Evolutionary conservation across 352 stramenopile species (phyloP).

Genomic region (Globisporangium spiculum): DNA sequence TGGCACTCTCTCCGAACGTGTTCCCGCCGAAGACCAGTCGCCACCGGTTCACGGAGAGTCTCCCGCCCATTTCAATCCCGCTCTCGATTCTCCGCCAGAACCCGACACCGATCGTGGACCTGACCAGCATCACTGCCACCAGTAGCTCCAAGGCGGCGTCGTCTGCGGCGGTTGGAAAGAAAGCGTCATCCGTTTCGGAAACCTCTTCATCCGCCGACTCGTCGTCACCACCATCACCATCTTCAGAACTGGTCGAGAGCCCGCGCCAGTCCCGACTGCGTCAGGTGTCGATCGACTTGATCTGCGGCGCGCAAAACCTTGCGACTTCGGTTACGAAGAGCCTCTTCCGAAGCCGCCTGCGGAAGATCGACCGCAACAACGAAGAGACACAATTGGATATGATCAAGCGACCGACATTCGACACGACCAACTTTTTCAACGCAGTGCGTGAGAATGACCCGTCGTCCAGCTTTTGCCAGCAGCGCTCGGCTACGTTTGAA

Average conservation of each 20-base stretch:
- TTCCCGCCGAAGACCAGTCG: conserved; percentile 85
- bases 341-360: conserved; percentile 67
- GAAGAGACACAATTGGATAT: conserved; percentile 64
- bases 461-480: conserved; percentile 75
- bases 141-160: neutral
- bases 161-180: conserved; percentile 8
- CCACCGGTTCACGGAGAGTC: conserved; percentile 75
- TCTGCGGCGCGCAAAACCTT: conserved; percentile 72
- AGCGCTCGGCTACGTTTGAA: conserved; percentile 74
- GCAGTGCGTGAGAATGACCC: conserved; percentile 79
- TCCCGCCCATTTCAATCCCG: conserved; percentile 81
- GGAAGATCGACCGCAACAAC: conserved; percentile 48
- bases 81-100: conserved; percentile 65
- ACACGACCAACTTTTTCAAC: conserved; percentile 75
- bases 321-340: conserved; percentile 69
- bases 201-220: neutral
- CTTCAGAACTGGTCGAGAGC: conserved; percentile 5
- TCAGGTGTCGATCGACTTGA: conserved; percentile 72
- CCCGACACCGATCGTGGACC: conserved; percentile 47
- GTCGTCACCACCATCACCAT: neutral
- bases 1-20: conserved; percentile 76
- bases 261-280: conserved; percentile 38
- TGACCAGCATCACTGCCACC: conserved; percentile 12
- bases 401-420: conserved; percentile 57
- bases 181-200: conserved; percentile 6